Evolutionary conservation across 2,329 filamentous ascomycete genomes (phyloP).

Genomic region (Aspergillus pseudoterreus): DNA sequence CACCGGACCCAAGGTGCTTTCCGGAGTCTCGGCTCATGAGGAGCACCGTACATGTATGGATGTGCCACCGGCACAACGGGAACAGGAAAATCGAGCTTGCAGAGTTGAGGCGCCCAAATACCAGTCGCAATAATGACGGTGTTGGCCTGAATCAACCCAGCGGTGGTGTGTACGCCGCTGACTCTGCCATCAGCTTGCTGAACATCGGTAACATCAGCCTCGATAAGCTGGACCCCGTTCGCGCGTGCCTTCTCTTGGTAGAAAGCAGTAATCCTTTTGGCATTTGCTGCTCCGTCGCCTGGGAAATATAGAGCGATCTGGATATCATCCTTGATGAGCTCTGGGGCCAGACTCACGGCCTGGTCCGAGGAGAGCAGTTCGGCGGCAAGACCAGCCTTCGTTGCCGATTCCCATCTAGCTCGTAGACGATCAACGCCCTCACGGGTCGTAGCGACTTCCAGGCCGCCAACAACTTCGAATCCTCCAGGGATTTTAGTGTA

Average conservation of each 20-base stretch:
- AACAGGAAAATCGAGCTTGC: slow-evolving; percentile 20
- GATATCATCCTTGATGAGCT: slow-evolving; percentile 23
- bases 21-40: slow-evolving; percentile 12
- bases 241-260: slow-evolving; percentile 20
- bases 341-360: slow-evolving; percentile 22
- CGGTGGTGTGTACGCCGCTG: slow-evolving; percentile 14
- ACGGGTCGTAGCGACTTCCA: slow-evolving; percentile 22
- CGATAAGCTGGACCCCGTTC: slow-evolving; percentile 20
- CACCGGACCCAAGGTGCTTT: slow-evolving; percentile 33
- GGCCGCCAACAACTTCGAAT: slow-evolving; percentile 24
- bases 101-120: slow-evolving; percentile 27
- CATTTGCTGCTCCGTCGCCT: slow-evolving; percentile 26
- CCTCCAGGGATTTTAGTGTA: slow-evolving; percentile 25
- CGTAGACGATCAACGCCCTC: slow-evolving; percentile 17
- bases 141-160: slow-evolving; percentile 9
- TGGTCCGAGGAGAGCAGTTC: slow-evolving; percentile 20
- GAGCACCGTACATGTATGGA: slow-evolving; percentile 31
- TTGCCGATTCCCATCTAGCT: slow-evolving; percentile 16
- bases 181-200: slow-evolving; percentile 15
- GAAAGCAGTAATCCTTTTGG: slow-evolving; percentile 19
- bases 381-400: slow-evolving; percentile 20
- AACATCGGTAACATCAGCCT: slow-evolving; percentile 18
- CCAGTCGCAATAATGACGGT: slow-evolving; percentile 27
- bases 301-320: slow-evolving; percentile 22
- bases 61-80: slow-evolving; percentile 34